Conservation (phyloP, 2,329 filamentous ascomycete species). For the Aspergillus carbonarius region DNA sequence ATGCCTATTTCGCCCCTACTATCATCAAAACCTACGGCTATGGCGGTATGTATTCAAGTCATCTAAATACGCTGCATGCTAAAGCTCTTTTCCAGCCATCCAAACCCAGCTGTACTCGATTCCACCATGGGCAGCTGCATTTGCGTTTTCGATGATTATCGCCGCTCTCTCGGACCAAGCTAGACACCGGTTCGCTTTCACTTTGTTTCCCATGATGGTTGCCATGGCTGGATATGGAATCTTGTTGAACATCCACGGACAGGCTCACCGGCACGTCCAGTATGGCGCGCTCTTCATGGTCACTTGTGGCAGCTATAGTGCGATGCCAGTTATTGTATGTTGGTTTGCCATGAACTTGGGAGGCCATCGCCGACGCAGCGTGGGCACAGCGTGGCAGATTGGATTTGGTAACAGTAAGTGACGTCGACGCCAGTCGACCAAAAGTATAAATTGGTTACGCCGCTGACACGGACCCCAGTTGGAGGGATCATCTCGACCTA, state of each 20-base stretch:
- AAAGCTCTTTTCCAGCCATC: slow-evolving; percentile 38
- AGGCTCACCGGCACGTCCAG: slow-evolving; percentile 58
- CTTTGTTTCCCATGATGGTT: slow-evolving; percentile 66
- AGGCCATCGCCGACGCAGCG: slow-evolving; percentile 67
- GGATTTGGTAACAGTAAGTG: slow-evolving; percentile 66
- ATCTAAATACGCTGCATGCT: slow-evolving; percentile 2
- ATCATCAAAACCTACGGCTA: slow-evolving; percentile 70
- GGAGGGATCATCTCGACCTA: slow-evolving; percentile 77
- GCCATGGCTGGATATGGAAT: slow-evolving; percentile 74
- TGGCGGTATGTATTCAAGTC: slow-evolving; percentile 32
- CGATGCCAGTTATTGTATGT: slow-evolving; percentile 85
- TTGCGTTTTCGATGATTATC: slow-evolving; percentile 73
- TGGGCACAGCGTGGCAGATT: slow-evolving; percentile 74
- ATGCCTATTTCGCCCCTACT: slow-evolving; percentile 73
- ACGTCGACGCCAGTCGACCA: background rate
- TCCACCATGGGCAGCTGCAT: slow-evolving; percentile 68
- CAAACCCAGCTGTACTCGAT: slow-evolving; percentile 53
- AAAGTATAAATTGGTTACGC: background rate
- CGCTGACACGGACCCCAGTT: slow-evolving; percentile 41
- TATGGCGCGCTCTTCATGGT: slow-evolving; percentile 83
- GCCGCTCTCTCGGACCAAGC: slow-evolving; percentile 70
- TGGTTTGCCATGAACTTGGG: slow-evolving; percentile 81
- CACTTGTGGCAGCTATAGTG: slow-evolving; percentile 74
- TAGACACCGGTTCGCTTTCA: slow-evolving; percentile 73
- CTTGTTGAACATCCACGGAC: slow-evolving; percentile 67